phyloP scores from a whole-genome alignment of 176 grass and related monocot species.

The Oryza nivara region DNA sequence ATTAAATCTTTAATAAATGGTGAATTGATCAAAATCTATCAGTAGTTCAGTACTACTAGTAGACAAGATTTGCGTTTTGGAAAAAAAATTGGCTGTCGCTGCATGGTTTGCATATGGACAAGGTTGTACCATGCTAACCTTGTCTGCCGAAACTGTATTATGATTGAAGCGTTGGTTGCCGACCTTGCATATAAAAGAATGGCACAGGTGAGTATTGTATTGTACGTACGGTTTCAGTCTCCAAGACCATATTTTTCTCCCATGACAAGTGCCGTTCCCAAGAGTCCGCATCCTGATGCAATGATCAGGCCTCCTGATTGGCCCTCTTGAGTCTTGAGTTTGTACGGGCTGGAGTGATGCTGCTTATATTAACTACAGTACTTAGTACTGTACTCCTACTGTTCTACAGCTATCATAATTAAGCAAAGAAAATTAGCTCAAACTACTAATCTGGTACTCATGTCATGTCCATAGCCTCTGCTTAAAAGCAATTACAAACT shows the following conservation, averaged over 20 bases:
- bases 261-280: conserved; percentile 10
- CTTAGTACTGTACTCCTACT: neutral
- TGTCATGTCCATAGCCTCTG: neutral
- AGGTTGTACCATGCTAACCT: conserved; percentile 7
- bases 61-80: conserved; percentile 32
- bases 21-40: neutral
- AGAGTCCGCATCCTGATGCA: conserved; percentile 38
- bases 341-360: neutral
- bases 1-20: neutral
- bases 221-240: neutral
- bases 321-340: neutral
- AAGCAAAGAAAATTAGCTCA: neutral
- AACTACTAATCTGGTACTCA: neutral
- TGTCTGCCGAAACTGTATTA: conserved; percentile 16
- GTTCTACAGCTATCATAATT: neutral
- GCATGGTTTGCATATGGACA: conserved; percentile 24
- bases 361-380: no score
- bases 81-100: conserved; percentile 7
- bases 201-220: neutral
- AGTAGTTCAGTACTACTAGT: neutral
- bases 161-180: conserved; percentile 34
- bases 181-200: conserved; percentile 37
- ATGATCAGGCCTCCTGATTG: conserved; percentile 35
- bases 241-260: conserved; percentile 30
- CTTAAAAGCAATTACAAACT: neutral